These are phyloP conservation scores for Huntiella savannae DNA, from an alignment of 2,329 filamentous ascomycete species.

Conservation along the genomic window DNA sequence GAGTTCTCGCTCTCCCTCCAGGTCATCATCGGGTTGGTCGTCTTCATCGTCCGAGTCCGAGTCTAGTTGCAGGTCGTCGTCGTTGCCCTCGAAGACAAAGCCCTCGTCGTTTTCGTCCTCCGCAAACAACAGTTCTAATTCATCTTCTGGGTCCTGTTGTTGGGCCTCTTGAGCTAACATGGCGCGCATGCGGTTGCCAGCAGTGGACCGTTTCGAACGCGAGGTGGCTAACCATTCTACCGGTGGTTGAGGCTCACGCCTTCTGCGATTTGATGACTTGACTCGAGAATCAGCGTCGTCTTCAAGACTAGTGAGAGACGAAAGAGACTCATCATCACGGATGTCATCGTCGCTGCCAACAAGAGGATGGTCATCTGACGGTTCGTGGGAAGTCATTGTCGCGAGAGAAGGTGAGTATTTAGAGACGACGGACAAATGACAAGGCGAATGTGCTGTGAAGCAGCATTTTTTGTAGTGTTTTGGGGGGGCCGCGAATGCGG, in stretches of 20 bases:
- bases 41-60: constrained; percentile 73
- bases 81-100: constrained; percentile 39
- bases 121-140: constrained; percentile 57
- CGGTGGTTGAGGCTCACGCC: neutral
- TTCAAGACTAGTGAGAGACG: constrained; percentile 9
- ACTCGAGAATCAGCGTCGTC: constrained; percentile 1
- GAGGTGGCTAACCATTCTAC: constrained; percentile 56
- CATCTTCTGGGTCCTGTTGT: constrained; percentile 36
- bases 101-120: constrained; percentile 51
- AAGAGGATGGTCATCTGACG: too few relatives aligned
- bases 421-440: too few relatives aligned
- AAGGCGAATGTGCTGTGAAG: too few relatives aligned
- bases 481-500: too few relatives aligned
- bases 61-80: constrained; percentile 65
- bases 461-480: too few relatives aligned
- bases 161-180: constrained; percentile 48
- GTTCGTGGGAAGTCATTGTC: too few relatives aligned
- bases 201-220: constrained; percentile 58
- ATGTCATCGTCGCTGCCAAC: neutral
- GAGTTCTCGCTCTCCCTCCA: constrained; percentile 76
- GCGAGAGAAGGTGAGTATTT: too few relatives aligned
- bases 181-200: constrained; percentile 65
- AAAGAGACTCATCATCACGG: constrained; percentile 7
- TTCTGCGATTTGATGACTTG: too few relatives aligned
- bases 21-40: constrained; percentile 40